A percentile compares a stretch with the other conserved stretches of the same genome.
These are phyloP conservation scores for Candida parachauliodes DNA, from an alignment of 805 yeast genomes.

Conservation along the genomic window DNA sequence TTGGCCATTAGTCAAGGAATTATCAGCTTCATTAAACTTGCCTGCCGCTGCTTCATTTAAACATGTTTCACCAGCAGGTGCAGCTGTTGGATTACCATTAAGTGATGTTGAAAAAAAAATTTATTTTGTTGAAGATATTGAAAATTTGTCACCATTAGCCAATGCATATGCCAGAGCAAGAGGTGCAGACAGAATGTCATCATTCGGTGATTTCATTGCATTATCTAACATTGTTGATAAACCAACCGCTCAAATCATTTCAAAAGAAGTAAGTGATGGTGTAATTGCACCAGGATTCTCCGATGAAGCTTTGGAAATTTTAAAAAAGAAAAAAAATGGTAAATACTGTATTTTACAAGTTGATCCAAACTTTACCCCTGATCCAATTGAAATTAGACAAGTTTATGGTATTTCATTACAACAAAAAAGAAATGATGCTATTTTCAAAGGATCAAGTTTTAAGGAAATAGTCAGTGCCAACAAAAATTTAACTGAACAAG, in stretches of 20 bases:
- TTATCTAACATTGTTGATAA: constrained; percentile 93
- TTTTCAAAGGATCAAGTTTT: constrained; percentile 85
- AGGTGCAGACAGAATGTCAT: constrained; percentile 99
- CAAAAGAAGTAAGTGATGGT: constrained; percentile 97
- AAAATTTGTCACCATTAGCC: constrained; percentile 93
- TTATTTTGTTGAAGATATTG: constrained; percentile 92
- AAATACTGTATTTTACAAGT: constrained; percentile 95
- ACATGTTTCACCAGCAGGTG: constrained; percentile 99
- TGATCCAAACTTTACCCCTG: constrained; percentile 91
- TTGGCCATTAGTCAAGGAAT: constrained; percentile 98
- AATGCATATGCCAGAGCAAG: constrained; percentile 99
- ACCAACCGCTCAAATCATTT: constrained; percentile 94
- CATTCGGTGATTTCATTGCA: constrained; percentile 98
- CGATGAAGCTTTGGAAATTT: constrained; percentile 85
- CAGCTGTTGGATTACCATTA: constrained; percentile 94
- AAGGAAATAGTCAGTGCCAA: constrained; percentile 86
- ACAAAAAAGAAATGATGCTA: constrained; percentile 97
- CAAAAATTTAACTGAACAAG: constrained; percentile 87
- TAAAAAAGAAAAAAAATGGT: constrained; percentile 92
- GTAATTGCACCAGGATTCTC: constrained; percentile 97
- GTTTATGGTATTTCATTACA: constrained; percentile 94
- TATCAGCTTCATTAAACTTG: constrained; percentile 86
- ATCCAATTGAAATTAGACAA: constrained; percentile 78
- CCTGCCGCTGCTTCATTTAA: constrained; percentile 99
- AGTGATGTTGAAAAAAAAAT: constrained; percentile 88